These are phyloP conservation scores for Pezicula rhizophila DNA, from an alignment of 2,329 filamentous ascomycete genomes.

Conservation along the genomic window DNA sequence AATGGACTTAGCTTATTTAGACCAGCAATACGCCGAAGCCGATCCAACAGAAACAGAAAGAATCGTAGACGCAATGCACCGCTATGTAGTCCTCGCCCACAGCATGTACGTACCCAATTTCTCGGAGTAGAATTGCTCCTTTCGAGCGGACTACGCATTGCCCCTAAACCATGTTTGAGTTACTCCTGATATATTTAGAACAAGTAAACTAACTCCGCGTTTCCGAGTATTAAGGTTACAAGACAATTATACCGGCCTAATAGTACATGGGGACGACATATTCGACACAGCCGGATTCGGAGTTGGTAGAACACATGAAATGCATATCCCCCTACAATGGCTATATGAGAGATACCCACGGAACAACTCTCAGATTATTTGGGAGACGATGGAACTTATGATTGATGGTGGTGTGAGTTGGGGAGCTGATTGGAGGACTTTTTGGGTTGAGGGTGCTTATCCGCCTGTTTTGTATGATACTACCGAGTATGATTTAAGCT, in stretches of 20 bases:
- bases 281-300: conserved; percentile 34
- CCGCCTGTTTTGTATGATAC: background rate
- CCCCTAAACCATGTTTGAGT: too few relatives aligned
- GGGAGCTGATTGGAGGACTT: conserved; percentile 12
- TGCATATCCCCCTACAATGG: conserved; percentile 33
- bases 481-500: background rate
- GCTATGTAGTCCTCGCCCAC: conserved; percentile 43
- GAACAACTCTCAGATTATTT: conserved; percentile 16
- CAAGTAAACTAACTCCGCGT: too few relatives aligned
- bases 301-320: conserved; percentile 31
- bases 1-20: too few relatives aligned
- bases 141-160: too few relatives aligned
- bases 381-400: conserved; percentile 22
- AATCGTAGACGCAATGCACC: conserved; percentile 43
- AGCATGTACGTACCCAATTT: conserved; percentile 32
- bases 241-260: conserved; percentile 44
- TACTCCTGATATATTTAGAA: too few relatives aligned
- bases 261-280: conserved; percentile 34
- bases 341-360: conserved; percentile 22
- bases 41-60: conserved; percentile 34
- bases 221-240: conserved; percentile 26
- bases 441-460: conserved; percentile 14
- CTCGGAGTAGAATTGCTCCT: too few relatives aligned
- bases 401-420: conserved; percentile 8
- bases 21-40: conserved; percentile 37